These are phyloP conservation scores for Entophlyctis luteolus DNA, from an alignment of 192 early-diverging fungal species.

Conservation along the genomic window DNA sequence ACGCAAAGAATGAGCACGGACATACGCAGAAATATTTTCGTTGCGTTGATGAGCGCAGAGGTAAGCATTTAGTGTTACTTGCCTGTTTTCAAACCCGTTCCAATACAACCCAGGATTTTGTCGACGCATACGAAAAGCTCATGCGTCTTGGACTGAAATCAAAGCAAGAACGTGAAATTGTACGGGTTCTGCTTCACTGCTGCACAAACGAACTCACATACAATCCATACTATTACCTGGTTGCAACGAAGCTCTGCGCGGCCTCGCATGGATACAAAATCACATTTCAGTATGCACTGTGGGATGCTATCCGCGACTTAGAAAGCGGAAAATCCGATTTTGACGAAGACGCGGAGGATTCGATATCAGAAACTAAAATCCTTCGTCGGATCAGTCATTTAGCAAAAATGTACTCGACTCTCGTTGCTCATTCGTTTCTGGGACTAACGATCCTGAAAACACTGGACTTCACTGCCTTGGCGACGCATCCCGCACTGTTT, in stretches of 20 bases:
- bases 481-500: constrained; percentile 56
- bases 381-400: constrained; percentile 74
- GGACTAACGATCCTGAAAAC: constrained; percentile 75
- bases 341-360: constrained; percentile 65
- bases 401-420: constrained; percentile 80
- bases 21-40: constrained; percentile 85
- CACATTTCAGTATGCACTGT: constrained; percentile 91
- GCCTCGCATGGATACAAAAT: constrained; percentile 76
- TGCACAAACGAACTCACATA: constrained; percentile 78
- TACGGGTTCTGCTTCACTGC: constrained; percentile 88
- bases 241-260: constrained; percentile 75
- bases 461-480: constrained; percentile 70
- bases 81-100: not conserved
- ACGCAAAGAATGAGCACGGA: constrained; percentile 97
- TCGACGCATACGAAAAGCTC: constrained; percentile 87
- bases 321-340: constrained; percentile 65
- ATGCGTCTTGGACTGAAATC: constrained; percentile 78
- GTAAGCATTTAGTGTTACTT: constrained; percentile 32
- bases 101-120: constrained; percentile 66
- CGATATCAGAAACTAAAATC: constrained; percentile 35
- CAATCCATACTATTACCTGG: constrained; percentile 92
- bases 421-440: constrained; percentile 66
- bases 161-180: constrained; percentile 93
- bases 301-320: constrained; percentile 73
- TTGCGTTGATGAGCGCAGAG: constrained; percentile 85